A percentile compares a stretch with the other conserved stretches of the same genome.
phyloP scores from a whole-genome alignment of 192 early-diverging fungal species.

The Linderina pennispora region DNA sequence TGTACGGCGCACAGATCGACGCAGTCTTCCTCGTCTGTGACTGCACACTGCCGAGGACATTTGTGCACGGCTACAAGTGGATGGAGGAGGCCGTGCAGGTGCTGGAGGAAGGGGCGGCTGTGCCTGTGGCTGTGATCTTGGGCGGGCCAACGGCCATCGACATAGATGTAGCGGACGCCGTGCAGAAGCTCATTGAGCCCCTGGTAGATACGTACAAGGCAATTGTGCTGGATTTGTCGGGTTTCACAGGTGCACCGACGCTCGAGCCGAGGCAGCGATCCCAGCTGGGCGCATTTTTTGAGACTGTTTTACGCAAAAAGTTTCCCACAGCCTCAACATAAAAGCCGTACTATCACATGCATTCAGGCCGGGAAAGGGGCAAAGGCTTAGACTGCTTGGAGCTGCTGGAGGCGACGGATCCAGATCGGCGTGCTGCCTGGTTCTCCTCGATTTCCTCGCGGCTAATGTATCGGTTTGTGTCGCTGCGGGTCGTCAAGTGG shows the following conservation, averaged over 20 bases:
- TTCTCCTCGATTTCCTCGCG: too few species aligned
- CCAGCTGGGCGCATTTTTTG: constrained; percentile 9
- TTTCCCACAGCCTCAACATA: too few species aligned
- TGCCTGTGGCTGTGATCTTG: constrained; percentile 29
- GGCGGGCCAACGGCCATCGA: constrained; percentile 21
- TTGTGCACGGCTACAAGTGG: constrained; percentile 36
- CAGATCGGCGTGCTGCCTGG: too few species aligned
- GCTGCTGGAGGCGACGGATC: too few species aligned
- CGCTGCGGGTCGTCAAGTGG: too few species aligned
- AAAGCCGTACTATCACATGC: too few species aligned
- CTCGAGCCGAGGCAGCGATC: constrained; percentile 8
- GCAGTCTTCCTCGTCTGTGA: constrained; percentile 37
- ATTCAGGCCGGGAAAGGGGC: too few species aligned
- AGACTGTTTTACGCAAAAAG: constrained; percentile 1
- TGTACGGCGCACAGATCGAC: constrained; percentile 29
- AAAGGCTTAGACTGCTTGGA: too few species aligned
- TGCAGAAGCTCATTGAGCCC: constrained; percentile 17
- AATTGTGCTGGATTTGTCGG: constrained; percentile 30
- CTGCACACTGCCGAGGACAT: constrained; percentile 17
- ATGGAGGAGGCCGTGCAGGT: constrained; percentile 22
- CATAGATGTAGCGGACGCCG: too few species aligned
- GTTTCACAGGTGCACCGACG: constrained; percentile 7
- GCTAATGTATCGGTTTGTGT: too few species aligned
- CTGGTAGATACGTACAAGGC: constrained; percentile 13
- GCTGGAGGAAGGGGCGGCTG: constrained; percentile 2